phyloP scores from a whole-genome alignment of 1,284 basidiomycete species.

The Agaricales sp. region DNA sequence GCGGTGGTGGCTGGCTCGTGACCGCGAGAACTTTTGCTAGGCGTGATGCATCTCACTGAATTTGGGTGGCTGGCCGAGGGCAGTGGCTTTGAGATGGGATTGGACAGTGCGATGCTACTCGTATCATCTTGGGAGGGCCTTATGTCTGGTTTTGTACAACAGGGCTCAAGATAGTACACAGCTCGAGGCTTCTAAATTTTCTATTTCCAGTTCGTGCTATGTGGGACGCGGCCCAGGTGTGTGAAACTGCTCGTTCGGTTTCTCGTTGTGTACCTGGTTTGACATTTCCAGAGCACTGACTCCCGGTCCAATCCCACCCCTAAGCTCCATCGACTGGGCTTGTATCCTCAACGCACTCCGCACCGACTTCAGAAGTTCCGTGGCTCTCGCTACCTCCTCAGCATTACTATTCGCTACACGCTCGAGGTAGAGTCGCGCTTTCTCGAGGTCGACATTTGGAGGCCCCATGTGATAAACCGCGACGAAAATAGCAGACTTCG shows the following conservation, averaged over 20 bases:
- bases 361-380: slow-evolving; percentile 44
- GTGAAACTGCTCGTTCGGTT: too few relatives aligned
- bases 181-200: too few relatives aligned
- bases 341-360: background rate
- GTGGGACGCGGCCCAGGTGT: too few relatives aligned
- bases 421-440: slow-evolving; percentile 62
- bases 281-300: background rate
- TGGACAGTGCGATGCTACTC: too few relatives aligned
- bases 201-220: too few relatives aligned
- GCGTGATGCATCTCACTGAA: too few relatives aligned
- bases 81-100: too few relatives aligned
- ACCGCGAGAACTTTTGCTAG: too few relatives aligned
- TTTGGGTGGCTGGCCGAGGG: too few relatives aligned
- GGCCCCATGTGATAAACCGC: slow-evolving; percentile 66
- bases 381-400: slow-evolving; percentile 59
- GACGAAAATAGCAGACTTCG: slow-evolving; percentile 72
- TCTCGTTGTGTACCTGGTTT: background rate
- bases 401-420: slow-evolving; percentile 65
- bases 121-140: too few relatives aligned
- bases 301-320: background rate
- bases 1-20: slow-evolving; percentile 12
- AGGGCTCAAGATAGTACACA: too few relatives aligned
- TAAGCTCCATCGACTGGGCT: background rate
- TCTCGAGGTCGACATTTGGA: slow-evolving; percentile 45
- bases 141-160: too few relatives aligned